Percentiles rank a stretch among this genome's conserved stretches.
These are phyloP conservation scores for Rhododendron mucronatum DNA, from an alignment of 148 eudicot species.

Conservation along the genomic window DNA sequence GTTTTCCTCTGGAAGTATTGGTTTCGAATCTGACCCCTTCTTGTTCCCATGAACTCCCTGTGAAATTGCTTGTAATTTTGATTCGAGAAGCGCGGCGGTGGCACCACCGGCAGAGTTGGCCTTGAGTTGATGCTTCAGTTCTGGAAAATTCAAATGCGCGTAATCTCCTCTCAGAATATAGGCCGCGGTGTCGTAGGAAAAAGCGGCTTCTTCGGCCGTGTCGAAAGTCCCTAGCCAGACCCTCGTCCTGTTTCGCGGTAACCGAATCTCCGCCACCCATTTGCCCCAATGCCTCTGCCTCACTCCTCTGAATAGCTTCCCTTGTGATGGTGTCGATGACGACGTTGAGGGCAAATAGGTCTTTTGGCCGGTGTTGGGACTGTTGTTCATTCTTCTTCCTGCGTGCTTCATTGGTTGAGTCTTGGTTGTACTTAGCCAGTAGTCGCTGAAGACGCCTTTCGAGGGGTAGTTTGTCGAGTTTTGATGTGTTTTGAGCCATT, in stretches of 20 bases:
- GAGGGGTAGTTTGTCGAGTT: slow-evolving; percentile 21
- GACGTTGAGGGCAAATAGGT: slow-evolving; percentile 10
- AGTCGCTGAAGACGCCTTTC: slow-evolving; percentile 30
- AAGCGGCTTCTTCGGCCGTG: slow-evolving; percentile 89
- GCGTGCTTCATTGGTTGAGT: slow-evolving; percentile 55
- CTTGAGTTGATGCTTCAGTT: slow-evolving; percentile 67
- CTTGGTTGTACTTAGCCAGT: slow-evolving; percentile 42
- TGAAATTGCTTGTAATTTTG: slow-evolving; percentile 61
- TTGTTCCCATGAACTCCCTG: slow-evolving; percentile 21
- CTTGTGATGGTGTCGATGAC: slow-evolving; percentile 22
- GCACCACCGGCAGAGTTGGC: slow-evolving; percentile 39
- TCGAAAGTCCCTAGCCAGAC: slow-evolving; percentile 95
- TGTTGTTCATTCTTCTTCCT: slow-evolving; percentile 18
- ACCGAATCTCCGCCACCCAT: slow-evolving; percentile 95
- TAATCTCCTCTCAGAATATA: slow-evolving; percentile 81
- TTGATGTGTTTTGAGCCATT: slow-evolving; percentile 38
- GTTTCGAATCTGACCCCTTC: slow-evolving; percentile 15
- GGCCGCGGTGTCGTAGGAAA: slow-evolving; percentile 91
- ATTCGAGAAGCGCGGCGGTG: slow-evolving; percentile 70
- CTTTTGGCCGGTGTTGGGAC: background rate
- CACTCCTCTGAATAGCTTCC: slow-evolving; percentile 78
- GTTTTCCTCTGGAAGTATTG: slow-evolving; percentile 7
- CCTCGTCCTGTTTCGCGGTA: slow-evolving; percentile 77
- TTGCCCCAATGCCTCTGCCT: slow-evolving; percentile 98
- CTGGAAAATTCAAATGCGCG: slow-evolving; percentile 85